Base-by-base conservation (phyloP, 306 rosid species). In the Lagenaria siceraria region DNA sequence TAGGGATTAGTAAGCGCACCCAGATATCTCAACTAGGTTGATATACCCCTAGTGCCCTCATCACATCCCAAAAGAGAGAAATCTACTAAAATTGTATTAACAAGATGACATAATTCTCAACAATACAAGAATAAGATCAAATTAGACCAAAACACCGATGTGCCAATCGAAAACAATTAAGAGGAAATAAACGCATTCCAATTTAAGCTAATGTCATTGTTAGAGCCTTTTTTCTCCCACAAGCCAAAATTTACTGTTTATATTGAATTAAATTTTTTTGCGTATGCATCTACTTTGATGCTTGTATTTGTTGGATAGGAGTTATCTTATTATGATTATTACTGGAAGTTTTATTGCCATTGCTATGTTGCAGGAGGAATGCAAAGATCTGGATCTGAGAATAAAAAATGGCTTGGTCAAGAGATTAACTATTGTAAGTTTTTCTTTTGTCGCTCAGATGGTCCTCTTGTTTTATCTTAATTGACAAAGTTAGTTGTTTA, bases 281-380 rank as follows among this genome's bases (percentile, higher is more conserved):
- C 68, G 40, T 24, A 19, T 71, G 56, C 63, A 46, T 83, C 27
- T 15, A 46, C 19, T 38, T 29, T 65, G 21, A 17, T 78, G 33
- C 43, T 78, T 52, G 51, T 64, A 56, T 17, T 3, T 61, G 21
- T 79, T 36, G 65, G 62, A 38, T 81, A 72, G 36, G 74, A 40
- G 70, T 63, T 80, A 72, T 70, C 35, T 22, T 79, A 40, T 65
- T 62, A 70, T 54, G 64, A 54, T 81, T 35, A 48, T 81, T 24
- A 79, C 13, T 43, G 51, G 75, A 21, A 69, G 75, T 69, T 74
- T 80, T 79, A 66, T 65, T 14, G 51, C 19, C 55, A 24, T 65
- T 59, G 74, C 69, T 75, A 25, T 84, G 56, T 85, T 83, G 79
- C 87, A 93, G 97, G 96, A 84, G 74, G 98, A 93, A 87, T 93